Evolutionary conservation across 2,329 filamentous ascomycete genomes (phyloP), one percentile per base, ranked within the genome.

Genomic region (Fusarium coffeatum): DNA sequence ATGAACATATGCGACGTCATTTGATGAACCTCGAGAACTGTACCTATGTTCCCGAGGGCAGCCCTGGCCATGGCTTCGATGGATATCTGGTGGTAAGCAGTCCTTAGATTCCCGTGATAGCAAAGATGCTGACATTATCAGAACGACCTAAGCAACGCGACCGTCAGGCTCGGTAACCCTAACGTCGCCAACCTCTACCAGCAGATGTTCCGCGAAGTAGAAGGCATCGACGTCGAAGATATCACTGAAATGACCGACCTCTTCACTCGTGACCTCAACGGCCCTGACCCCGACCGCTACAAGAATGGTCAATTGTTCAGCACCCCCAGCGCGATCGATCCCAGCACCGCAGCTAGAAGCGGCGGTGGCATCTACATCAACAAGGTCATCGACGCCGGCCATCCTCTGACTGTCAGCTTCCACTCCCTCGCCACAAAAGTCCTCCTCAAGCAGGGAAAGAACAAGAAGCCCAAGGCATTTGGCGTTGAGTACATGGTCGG

Each of bases 401-500:
- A 54, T 20, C 56, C 59, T 0, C 20, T 62, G 45, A 62, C 56
- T 8, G 11, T 61, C 40, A 62, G 56, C 45, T 54, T 45, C 8
- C 56, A 62, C 3, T 61, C 59, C 1, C 9, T 62, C 1, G 59
- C 59, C 0, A 61, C 56, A 1, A 27, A 49, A 0, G 40, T 62
- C 9, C 56, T 62, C 0, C 49, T 59, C 8, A 54, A 61, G 48
- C 22, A 61, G 1, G 11, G 30, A 6, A 25, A n/a, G 0, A 16
- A 28, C 1, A 34, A 30, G 12, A 61, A 61, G 12, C 59, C 59
- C 0, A 34, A 34, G 4, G 59, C 56, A 3, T 32, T 25, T 5
- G 56, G 59, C 1, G 59, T 62, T 1, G 56, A 62, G 30, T 61
- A 61, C 27, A 61, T 62, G 56, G 59, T 61, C 8, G 59, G 59